Evolutionary conservation across 2,329 filamentous ascomycete species (phyloP), one percentile per base, ranked within the genome.

Genomic region (Xylaria sp.): DNA sequence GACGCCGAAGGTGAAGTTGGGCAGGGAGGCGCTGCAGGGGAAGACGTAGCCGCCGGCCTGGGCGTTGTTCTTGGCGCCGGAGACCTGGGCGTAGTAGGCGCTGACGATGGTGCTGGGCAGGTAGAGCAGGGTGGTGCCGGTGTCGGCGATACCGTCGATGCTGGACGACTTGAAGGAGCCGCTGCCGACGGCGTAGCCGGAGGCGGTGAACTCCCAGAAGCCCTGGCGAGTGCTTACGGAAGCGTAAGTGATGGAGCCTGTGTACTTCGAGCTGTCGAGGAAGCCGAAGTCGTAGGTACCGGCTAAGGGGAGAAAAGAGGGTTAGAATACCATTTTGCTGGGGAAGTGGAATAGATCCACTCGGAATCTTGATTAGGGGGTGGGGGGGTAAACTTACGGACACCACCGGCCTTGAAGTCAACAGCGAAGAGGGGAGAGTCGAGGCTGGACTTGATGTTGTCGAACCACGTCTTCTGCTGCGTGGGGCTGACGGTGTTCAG

Each of bases 141-240:
- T 90, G 79, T 90, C 88, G 37, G 85, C 85, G 70, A 89, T 89
- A 25, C 85, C 85, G 20, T 74, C 76, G 55, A 81, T 71, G 37
- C 70, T 60, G 28, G 73, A 68, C 13, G 63, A 70, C 70, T 70
- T 66, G 68, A 71, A 73, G 10, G 69, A 52, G 41, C 65, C 70
- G 54, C 56, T 62, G 69, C 77, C 79, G 56, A 80, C 71, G 51
- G 71, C 57, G 68, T 76, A 79, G n/a, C 76, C 77, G 0, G 72
- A 60, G 1, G 77, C 68, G 20, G 72, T 72, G 70, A 79, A 80
- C 59, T 71, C 69, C 80, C 80, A 81, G 75, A 76, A 81, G 23
- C 79, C 78, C 2, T 76, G 57, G 63, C 72, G 68, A 63, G 65
- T 73, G 70, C 75, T 74, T 8, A 80, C 75, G 15, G 65, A 9